These are phyloP conservation scores for Collybia nuda DNA, from an alignment of 768 basidiomycete species.

Conservation along the genomic window DNA sequence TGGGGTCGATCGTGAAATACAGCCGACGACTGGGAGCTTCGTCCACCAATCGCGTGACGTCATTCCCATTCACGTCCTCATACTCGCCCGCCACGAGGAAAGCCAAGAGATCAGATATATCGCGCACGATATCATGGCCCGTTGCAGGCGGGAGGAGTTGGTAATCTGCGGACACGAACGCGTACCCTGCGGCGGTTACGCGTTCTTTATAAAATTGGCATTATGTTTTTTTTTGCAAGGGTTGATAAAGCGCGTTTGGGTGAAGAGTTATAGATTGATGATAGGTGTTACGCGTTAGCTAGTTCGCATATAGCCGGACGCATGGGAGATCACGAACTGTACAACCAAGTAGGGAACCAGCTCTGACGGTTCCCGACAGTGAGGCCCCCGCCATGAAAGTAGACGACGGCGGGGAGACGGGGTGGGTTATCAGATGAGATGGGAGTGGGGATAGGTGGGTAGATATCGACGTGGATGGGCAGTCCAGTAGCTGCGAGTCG, in stretches of 20 bases:
- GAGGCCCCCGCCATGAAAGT: slow-evolving; percentile 57
- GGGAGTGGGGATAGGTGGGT: slow-evolving; percentile 11
- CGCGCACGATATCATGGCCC: slow-evolving; percentile 56
- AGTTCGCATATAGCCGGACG: too few relatives aligned
- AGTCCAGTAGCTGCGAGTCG: not conserved
- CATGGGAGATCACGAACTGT: slow-evolving; percentile 34
- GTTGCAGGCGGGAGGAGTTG: slow-evolving; percentile 54
- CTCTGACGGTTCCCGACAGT: slow-evolving; percentile 56
- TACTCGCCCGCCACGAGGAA: slow-evolving; percentile 36
- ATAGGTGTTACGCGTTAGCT: not conserved
- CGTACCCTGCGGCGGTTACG: slow-evolving; percentile 43
- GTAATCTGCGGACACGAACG: slow-evolving; percentile 66
- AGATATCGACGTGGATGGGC: slow-evolving; percentile 18
- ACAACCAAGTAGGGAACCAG: slow-evolving; percentile 70
- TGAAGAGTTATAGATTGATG: slow-evolving; percentile 6
- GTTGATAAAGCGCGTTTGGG: not conserved
- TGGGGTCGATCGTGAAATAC: slow-evolving; percentile 37
- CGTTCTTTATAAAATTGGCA: slow-evolving; percentile 40
- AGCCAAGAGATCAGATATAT: slow-evolving; percentile 54
- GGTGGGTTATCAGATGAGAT: not conserved
- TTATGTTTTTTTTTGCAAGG: not conserved
- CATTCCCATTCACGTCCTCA: slow-evolving; percentile 12
- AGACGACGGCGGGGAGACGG: slow-evolving; percentile 34
- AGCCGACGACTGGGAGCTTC: not conserved
- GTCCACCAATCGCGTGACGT: not conserved